These are phyloP conservation scores for Tolypocladium inflatum DNA, from an alignment of 2,329 filamentous ascomycete species.

Conservation along the genomic window DNA sequence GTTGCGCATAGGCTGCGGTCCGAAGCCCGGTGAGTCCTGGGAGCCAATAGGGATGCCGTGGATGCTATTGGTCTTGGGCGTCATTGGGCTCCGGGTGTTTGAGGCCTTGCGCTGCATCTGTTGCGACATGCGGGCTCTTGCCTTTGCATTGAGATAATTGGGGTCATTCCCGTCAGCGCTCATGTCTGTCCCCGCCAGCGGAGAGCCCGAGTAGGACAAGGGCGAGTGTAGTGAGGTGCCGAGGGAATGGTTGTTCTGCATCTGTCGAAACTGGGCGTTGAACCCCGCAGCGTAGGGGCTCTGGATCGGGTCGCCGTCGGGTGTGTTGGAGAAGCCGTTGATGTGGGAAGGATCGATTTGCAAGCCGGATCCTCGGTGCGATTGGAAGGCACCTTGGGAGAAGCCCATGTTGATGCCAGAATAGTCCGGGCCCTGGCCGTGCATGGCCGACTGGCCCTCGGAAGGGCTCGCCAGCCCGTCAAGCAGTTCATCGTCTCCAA, in stretches of 20 bases:
- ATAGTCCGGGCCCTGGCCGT: slow-evolving; percentile 47
- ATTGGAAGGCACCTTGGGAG: slow-evolving; percentile 40
- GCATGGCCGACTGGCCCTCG: slow-evolving; percentile 40
- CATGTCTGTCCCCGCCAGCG: slow-evolving; percentile 35
- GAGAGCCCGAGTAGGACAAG: slow-evolving; percentile 28
- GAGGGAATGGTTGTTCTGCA: slow-evolving; percentile 50
- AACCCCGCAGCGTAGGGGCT: slow-evolving; percentile 79
- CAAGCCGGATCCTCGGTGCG: slow-evolving; percentile 45
- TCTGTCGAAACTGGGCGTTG: slow-evolving; percentile 68
- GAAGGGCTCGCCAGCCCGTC: slow-evolving; percentile 57
- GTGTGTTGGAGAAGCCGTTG: slow-evolving; percentile 81
- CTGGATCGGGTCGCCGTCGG: slow-evolving; percentile 84
- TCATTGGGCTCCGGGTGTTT: slow-evolving; percentile 69
- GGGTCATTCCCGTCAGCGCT: slow-evolving; percentile 39
- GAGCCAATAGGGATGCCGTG: slow-evolving; percentile 59
- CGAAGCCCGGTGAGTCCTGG: slow-evolving; percentile 62
- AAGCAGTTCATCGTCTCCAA: slow-evolving; percentile 81
- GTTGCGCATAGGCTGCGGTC: slow-evolving; percentile 68
- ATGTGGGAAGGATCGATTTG: slow-evolving; percentile 60
- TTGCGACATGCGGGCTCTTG: slow-evolving; percentile 49
- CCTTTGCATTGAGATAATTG: slow-evolving; percentile 53
- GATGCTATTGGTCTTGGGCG: slow-evolving; percentile 74
- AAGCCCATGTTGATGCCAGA: slow-evolving; percentile 49
- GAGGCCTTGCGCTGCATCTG: slow-evolving; percentile 65
- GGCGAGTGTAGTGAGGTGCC: slow-evolving; percentile 37